Evolutionary conservation across 1,284 basidiomycete species (phyloP), one percentile per base, ranked within the genome.

Genomic region (Agaricales sp.): DNA sequence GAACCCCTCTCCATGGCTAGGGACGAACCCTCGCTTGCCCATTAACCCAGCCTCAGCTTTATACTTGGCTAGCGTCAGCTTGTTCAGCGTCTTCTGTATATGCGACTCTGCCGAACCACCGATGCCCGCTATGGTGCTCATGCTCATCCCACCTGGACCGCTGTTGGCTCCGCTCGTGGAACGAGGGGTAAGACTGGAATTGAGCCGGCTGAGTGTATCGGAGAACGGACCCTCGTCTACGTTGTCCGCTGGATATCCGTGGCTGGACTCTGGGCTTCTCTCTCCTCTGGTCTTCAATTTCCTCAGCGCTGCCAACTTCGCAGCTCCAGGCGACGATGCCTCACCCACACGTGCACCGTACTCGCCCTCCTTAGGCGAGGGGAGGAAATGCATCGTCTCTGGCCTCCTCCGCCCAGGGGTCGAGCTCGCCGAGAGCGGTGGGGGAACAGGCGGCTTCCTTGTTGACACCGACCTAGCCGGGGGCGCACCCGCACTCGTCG

Each of bases 11-110:
- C 30, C n/a, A 8, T 35, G 11, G 11, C 55, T 53, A 23, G 62
- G 61, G 26, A 83, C 71, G 56, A 75, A 84, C 43, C 82, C 82
- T 6, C 79, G 67, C 53, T 66, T 65, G 51, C 69, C 30, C 30
- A 35, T 76, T 37, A 84, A 57, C 18, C 81, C 82, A 18, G 81
- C 82, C 60, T 84, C 82, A 0, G 81, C 81, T 62, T 84, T 84
- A 61, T 75, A 85, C 52, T 78, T 63, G 26, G 78, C 81, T n/a
- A 69, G 72, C 25, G 77, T 75, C 3, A 78, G 53, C 25, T 62
- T 67, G 0, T 74, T 74, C 52, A 69, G 67, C 1, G 69, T 58
- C 37, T 63, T 60, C 48, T 73, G 69, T 21, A 75, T 58, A 39
- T 66, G 69, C 4, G 71, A 68, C 53, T 76, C 71, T 11, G 80